Percentiles rank a stretch among this genome's conserved stretches.
These are phyloP conservation scores for Hordeum marinum DNA, from an alignment of 176 grass and related monocot genomes.

Conservation along the genomic window DNA sequence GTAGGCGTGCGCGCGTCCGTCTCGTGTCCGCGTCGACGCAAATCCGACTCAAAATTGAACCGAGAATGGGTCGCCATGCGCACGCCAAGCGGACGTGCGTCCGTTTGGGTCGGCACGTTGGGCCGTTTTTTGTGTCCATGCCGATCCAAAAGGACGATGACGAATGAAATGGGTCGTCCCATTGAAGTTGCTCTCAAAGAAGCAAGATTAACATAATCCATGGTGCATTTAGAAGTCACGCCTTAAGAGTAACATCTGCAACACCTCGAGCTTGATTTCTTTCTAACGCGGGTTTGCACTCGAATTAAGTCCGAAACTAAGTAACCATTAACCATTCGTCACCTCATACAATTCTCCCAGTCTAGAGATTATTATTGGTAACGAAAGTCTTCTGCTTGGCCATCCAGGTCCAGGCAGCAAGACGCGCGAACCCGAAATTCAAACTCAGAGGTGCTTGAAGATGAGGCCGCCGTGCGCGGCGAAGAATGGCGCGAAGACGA, in stretches of 20 bases:
- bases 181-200: too few species aligned
- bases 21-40: too few species aligned
- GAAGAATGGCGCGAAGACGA: constrained; percentile 93
- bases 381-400: neutral
- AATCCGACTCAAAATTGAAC: too few species aligned
- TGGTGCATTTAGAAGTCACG: too few species aligned
- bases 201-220: neutral
- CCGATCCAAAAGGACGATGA: too few species aligned
- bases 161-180: too few species aligned
- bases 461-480: constrained; percentile 67
- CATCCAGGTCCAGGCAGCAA: neutral
- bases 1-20: too few species aligned
- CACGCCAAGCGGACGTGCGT: too few species aligned
- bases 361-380: neutral
- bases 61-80: too few species aligned
- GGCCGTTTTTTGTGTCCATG: too few species aligned
- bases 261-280: neutral
- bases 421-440: neutral
- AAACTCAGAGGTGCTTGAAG: constrained; percentile 32
- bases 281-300: too few species aligned
- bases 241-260: neutral
- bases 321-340: neutral
- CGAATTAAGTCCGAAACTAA: neutral
- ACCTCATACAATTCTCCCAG: neutral
- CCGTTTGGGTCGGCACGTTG: too few species aligned